A percentile compares a stretch with the other conserved stretches of the same genome.
These are phyloP conservation scores for Thuidium tamariscinum DNA, from an alignment of 225 moss, liverwort and hornwort species.

Conservation along the genomic window DNA sequence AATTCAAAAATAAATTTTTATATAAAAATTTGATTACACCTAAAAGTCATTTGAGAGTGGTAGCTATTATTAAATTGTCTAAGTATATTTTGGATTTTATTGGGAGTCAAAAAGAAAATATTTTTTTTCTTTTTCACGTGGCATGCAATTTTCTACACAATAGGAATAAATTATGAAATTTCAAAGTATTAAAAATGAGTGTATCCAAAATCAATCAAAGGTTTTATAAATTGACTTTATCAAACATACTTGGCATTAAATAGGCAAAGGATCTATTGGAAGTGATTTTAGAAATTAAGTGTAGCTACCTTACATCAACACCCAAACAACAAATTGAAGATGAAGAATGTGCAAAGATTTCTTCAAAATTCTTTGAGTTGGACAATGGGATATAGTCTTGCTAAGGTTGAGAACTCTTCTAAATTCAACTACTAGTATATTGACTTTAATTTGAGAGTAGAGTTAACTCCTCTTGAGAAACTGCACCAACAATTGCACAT, in stretches of 20 bases:
- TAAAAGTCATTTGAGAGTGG: background rate
- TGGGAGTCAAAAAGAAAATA: background rate
- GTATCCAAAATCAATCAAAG: background rate
- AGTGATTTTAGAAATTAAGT: background rate
- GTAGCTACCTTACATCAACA: too few species aligned
- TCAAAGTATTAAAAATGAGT: background rate
- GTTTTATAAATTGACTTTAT: rapidly evolving
- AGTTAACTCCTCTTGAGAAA: background rate
- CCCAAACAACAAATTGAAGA: rapidly evolving
- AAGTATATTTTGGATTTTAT: rapidly evolving
- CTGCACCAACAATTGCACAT: background rate
- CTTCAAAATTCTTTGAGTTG: background rate
- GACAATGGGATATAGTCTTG: background rate
- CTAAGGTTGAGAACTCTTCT: background rate
- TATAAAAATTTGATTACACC: background rate
- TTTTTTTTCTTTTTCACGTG: rapidly evolving
- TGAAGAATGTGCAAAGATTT: rapidly evolving
- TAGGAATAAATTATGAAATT: background rate
- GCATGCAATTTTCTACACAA: too few species aligned
- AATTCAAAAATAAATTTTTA: background rate
- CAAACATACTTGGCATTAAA: too few species aligned
- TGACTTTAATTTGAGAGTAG: background rate
- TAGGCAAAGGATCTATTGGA: rapidly evolving
- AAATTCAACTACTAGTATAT: background rate
- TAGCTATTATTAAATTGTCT: background rate